These are phyloP conservation scores for Aspergillus biplanus DNA, from an alignment of 495 filamentous ascomycete genomes.

Conservation along the genomic window DNA sequence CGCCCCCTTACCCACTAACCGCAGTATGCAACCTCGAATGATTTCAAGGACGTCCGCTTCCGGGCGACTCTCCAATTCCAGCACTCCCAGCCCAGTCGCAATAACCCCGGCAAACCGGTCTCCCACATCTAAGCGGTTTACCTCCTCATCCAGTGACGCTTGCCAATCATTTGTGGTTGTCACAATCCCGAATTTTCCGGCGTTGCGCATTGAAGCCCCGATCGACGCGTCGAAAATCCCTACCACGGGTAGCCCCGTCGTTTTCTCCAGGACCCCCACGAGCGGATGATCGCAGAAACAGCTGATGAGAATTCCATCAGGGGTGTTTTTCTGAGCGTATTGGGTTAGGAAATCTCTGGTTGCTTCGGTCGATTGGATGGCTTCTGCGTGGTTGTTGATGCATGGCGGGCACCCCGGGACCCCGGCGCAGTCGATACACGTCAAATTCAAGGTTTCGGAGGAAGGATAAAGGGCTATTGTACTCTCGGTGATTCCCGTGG, in stretches of 20 bases:
- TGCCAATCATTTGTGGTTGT: not conserved
- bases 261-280: not conserved
- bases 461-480: not conserved
- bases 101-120: not conserved
- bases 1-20: not conserved
- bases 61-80: not conserved
- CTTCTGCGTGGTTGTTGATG: constrained; percentile 3
- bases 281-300: constrained; percentile 1
- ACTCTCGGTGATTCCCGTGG: not conserved
- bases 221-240: constrained; percentile 1
- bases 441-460: not conserved
- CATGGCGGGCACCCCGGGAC: not conserved
- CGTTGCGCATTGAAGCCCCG: not conserved
- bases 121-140: not conserved
- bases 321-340: not conserved
- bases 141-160: not conserved
- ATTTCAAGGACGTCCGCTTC: not conserved
- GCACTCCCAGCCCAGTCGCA: not conserved
- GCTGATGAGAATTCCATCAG: not conserved
- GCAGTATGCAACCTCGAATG: not conserved
- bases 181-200: not conserved
- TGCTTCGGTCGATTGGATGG: not conserved
- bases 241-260: not conserved
- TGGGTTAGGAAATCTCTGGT: not conserved
- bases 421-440: not conserved